These are phyloP conservation scores for Pyrus bretschneideri DNA, from an alignment of 306 rosid species.

Conservation along the genomic window DNA sequence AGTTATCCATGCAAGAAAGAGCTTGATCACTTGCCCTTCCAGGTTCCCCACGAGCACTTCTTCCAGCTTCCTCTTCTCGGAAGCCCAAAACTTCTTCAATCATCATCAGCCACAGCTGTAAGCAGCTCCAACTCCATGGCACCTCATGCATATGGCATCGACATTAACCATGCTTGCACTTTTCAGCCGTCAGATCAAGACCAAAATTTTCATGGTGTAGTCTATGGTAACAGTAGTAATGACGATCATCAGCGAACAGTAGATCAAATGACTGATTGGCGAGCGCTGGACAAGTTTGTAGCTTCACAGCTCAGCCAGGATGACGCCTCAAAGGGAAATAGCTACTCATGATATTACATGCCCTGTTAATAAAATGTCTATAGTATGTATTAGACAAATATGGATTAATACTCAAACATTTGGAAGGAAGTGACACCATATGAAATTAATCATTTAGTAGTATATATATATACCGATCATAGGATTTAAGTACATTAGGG, in stretches of 20 bases:
- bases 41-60: constrained; percentile 38
- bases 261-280: constrained; percentile 76
- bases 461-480: not conserved
- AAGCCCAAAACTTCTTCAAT: constrained; percentile 37
- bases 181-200: constrained; percentile 24
- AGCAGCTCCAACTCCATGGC: constrained; percentile 23
- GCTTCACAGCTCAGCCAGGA: constrained; percentile 91
- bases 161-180: constrained; percentile 29
- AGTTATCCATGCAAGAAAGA: constrained; percentile 66
- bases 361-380: not conserved
- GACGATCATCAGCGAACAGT: constrained; percentile 23
- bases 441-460: not conserved
- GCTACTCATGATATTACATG: constrained; percentile 14
- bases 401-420: constrained; percentile 3
- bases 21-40: constrained; percentile 38
- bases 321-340: constrained; percentile 38
- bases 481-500: constrained; percentile 1
- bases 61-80: constrained; percentile 62
- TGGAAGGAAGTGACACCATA: constrained; percentile 49
- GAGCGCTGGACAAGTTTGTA: constrained; percentile 85
- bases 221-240: constrained; percentile 17
- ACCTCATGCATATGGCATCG: constrained; percentile 23
- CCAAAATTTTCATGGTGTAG: constrained; percentile 27
- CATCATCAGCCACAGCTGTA: constrained; percentile 14
- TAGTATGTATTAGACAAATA: not conserved